phyloP scores from a whole-genome alignment of 805 yeast genomes.

The Candida krabiensis region DNA sequence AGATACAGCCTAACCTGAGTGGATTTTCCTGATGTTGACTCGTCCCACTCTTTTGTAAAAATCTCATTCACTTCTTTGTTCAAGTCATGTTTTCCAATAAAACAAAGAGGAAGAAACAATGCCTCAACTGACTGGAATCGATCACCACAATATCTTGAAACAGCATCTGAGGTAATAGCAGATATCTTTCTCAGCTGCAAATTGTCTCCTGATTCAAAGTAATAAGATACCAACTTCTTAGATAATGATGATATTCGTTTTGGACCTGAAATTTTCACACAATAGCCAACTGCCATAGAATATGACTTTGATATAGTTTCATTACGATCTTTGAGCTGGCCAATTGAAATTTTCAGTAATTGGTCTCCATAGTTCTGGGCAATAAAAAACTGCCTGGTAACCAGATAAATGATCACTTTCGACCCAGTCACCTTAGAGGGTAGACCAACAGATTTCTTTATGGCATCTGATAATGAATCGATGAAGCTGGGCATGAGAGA shows the following conservation, averaged over 20 bases:
- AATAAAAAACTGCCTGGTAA: slow-evolving; percentile 51
- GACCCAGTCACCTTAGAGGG: slow-evolving; percentile 91
- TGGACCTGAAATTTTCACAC: slow-evolving; percentile 60
- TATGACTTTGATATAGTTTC: slow-evolving; percentile 71
- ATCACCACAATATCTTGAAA: slow-evolving; percentile 68
- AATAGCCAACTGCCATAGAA: slow-evolving; percentile 78
- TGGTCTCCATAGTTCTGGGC: slow-evolving; percentile 55
- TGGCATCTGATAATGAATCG: slow-evolving; percentile 49
- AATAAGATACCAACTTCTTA: slow-evolving; percentile 47
- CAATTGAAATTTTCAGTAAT: slow-evolving; percentile 55
- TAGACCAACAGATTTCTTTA: slow-evolving; percentile 75
- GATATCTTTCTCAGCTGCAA: slow-evolving; percentile 47
- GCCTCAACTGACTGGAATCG: slow-evolving; percentile 60
- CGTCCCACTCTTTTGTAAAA: slow-evolving; percentile 74
- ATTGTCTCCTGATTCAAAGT: slow-evolving; percentile 54
- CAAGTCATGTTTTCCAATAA: slow-evolving; percentile 71
- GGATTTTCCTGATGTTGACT: slow-evolving; percentile 70
- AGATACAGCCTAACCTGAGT: slow-evolving; percentile 70
- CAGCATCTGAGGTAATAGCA: slow-evolving; percentile 61
- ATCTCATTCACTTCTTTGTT: slow-evolving; percentile 42
- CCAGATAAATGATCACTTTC: slow-evolving; percentile 63
- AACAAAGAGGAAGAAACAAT: slow-evolving; percentile 74
- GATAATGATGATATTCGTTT: slow-evolving; percentile 56
- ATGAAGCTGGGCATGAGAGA: slow-evolving; percentile 49
- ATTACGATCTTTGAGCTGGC: slow-evolving; percentile 69